Base-by-base conservation (phyloP, 2,329 filamentous ascomycete genomes). In the Microcera coccophila region DNA sequence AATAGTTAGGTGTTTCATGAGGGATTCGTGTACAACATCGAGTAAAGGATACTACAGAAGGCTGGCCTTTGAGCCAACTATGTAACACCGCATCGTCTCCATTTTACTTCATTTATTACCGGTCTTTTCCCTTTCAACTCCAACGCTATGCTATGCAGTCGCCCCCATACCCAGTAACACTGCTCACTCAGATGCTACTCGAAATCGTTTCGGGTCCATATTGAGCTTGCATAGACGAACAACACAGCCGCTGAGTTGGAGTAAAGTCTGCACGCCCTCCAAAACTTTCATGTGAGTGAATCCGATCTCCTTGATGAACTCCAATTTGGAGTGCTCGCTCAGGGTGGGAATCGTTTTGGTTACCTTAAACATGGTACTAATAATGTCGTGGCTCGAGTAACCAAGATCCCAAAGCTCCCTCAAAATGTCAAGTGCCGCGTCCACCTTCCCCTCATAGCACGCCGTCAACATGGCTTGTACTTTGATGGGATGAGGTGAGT, bases 271-370 rank as follows among this genome's bases (percentile, higher is more conserved):
- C 18, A 98, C 88, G 21, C 93, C 93, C 63, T 98, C 93, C n/a
- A 98, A 73, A 42, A 98, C 91, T 65, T 94, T 90, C 93, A 98
- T 98, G 63, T 98, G 93, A 3, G 93, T 95, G 67, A 97, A 97
- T 40, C 93, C 93, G 66, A 98, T 98, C 70, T 96, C 93, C 70
- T 90, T 91, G 70, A 97, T 95, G 58, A 97, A 98, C 63, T 97
- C 91, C 48, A 98, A 74, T 72, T 96, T 96, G 14, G 90, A 83
- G 66, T 97, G 90, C 69, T 98, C 93, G 54, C 89, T 93, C 43
- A 98, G 72, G 2, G 85, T 89, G 2, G 88, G 87, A 46, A 97
- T 90, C 2, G 90, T 94, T 74, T 97, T 98, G 35, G 93, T 97
- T 47, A 98, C 93, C 61, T 85, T 84, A 75, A 98, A 97, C 93